Evolutionary conservation across 768 basidiomycete species (phyloP), one percentile per base, ranked within the genome.

Genomic region (Boletus tomentosulus): DNA sequence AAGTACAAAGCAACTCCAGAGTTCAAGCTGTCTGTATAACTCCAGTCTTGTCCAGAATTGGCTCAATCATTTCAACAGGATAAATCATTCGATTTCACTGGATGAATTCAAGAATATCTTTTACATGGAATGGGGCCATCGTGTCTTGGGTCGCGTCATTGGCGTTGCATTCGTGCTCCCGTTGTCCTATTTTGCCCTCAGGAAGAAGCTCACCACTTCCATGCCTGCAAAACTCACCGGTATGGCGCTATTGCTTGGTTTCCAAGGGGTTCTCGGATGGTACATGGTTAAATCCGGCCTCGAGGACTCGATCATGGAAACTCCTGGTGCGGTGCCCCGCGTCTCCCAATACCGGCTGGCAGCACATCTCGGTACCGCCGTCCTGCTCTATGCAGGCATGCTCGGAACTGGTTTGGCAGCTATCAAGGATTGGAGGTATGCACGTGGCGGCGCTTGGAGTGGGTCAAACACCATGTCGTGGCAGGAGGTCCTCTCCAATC

Each of bases 211-310:
- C 28, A 77, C 90, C 6, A 71, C 76, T 2, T 67, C 79, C 0
- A 76, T 92, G 55, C 80, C 84, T 1, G 62, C 70, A n/a, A 81
- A 83, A 57, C 80, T 97, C 24, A 70, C 81, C 13, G 86, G 82
- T 2, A 79, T 98, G 58, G 88, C 86, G 0, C 65, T 84, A 0
- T 81, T 98, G 31, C 87, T 99, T 48, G 97, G 94, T 28, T 85
- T 83, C 19, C 94, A 99, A 71, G 97, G 97, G 44, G 78, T 82
- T 19, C 78, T 99, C 19, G 97, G 97, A 27, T 99, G 97, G 97
- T 98, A 98, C 76, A 99, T 99, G 97, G 97, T 99, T 51, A 89
- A 95, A 69, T 98, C 94, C 12, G 97, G 97, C 2, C 77, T 99
- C 11, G 89, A 94, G 62, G 83, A 90, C 50, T 81, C 88, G 11